Evolutionary conservation across 139 green algal species (phyloP).

Genomic region (Micromonas pusilla): DNA sequence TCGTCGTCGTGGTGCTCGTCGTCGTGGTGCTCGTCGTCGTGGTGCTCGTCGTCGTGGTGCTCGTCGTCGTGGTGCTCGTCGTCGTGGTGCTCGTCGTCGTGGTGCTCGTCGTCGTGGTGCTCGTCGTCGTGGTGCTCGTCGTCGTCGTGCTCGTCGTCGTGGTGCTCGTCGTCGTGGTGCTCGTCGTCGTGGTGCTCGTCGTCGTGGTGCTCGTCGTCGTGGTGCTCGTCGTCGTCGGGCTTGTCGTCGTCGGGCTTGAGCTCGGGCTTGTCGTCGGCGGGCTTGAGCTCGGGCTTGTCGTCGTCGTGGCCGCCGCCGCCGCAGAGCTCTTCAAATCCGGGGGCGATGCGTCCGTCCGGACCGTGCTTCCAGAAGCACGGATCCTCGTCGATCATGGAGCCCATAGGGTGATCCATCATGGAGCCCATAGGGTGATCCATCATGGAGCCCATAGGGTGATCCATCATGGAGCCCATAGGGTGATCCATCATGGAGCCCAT

Average conservation of each 20-base stretch:
- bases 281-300: too few relatives aligned
- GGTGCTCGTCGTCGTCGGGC: not conserved
- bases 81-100: not conserved
- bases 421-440: too few relatives aligned
- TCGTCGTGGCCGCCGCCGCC: too few relatives aligned
- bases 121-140: not conserved
- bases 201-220: not conserved
- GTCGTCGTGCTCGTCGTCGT: not conserved
- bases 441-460: too few relatives aligned
- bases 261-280: too few relatives aligned
- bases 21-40: not conserved
- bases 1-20: not conserved
- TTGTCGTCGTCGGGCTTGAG: not conserved
- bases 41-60: not conserved
- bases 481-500: too few relatives aligned
- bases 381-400: too few relatives aligned
- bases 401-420: too few relatives aligned
- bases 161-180: not conserved
- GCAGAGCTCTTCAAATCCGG: too few relatives aligned
- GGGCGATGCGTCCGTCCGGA: too few relatives aligned
- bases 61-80: not conserved
- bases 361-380: too few relatives aligned
- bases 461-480: too few relatives aligned
- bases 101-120: not conserved
- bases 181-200: not conserved